phyloP scores from a whole-genome alignment of 2,329 filamentous ascomycete genomes.

The Aspergillus fischeri region DNA sequence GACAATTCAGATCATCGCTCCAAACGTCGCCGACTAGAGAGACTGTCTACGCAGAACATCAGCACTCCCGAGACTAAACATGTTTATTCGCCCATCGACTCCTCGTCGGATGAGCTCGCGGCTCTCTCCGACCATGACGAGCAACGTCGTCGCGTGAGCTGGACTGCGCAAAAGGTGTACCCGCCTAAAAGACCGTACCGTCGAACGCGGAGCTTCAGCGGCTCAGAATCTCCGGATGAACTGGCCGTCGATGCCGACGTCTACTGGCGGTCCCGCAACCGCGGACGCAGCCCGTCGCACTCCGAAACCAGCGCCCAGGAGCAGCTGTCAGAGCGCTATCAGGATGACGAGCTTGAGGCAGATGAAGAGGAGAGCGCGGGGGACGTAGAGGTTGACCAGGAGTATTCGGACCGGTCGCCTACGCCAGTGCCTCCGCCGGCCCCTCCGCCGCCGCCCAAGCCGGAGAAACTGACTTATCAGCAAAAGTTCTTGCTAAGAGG shows the following conservation, averaged over 20 bases:
- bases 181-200: slow-evolving; percentile 26
- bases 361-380: background rate
- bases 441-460: slow-evolving; percentile 45
- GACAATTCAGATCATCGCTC: slow-evolving; percentile 20
- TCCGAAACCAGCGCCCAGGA: slow-evolving; percentile 7
- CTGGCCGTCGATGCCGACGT: slow-evolving; percentile 35
- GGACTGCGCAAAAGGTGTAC: slow-evolving; percentile 28
- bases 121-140: slow-evolving; percentile 33
- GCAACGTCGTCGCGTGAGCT: slow-evolving; percentile 34
- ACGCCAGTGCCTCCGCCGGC: slow-evolving; percentile 37
- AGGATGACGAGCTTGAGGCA: slow-evolving; percentile 1
- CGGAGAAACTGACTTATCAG: slow-evolving; percentile 62
- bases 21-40: slow-evolving; percentile 32
- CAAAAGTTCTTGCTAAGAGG: slow-evolving; percentile 69
- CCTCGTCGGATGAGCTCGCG: slow-evolving; percentile 40
- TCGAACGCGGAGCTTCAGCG: slow-evolving; percentile 24
- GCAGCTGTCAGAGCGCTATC: slow-evolving; percentile 1
- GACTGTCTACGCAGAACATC: slow-evolving; percentile 5
- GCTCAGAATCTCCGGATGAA: slow-evolving; percentile 46
- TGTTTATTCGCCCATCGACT: slow-evolving; percentile 26
- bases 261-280: slow-evolving; percentile 31
- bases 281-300: slow-evolving; percentile 6
- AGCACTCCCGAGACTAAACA: background rate
- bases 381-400: slow-evolving; percentile 7
- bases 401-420: slow-evolving; percentile 28